Conservation (phyloP, 2,329 filamentous ascomycete species). For the Alternaria brassicae region DNA sequence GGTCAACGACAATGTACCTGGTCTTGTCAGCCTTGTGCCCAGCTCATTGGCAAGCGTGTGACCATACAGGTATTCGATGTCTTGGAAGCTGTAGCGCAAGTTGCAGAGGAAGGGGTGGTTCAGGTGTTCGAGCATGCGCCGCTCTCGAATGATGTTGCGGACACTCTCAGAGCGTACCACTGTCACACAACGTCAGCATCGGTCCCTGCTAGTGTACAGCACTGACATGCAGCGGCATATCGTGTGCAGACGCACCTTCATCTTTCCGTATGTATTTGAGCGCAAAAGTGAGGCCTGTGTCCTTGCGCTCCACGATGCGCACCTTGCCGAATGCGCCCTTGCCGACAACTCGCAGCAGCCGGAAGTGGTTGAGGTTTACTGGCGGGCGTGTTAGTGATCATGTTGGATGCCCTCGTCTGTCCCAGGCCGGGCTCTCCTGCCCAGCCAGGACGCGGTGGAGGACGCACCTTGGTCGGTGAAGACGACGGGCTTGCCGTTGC, state of each 20-base stretch:
- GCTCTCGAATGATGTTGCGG: slow-evolving; percentile 95
- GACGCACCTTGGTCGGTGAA: slow-evolving; percentile 87
- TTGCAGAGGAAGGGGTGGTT: slow-evolving; percentile 99
- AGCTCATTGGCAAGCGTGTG: background rate
- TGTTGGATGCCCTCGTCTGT: background rate
- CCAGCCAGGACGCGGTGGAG: background rate
- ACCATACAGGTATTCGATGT: slow-evolving; percentile 95
- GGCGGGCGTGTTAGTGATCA: slow-evolving; percentile 23
- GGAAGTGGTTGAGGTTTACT: slow-evolving; percentile 99
- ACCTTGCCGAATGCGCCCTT: slow-evolving; percentile 99
- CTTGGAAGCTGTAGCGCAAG: slow-evolving; percentile 97
- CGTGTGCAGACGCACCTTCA: slow-evolving; percentile 71
- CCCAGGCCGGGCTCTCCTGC: background rate
- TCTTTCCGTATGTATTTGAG: slow-evolving; percentile 99
- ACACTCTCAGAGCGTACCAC: slow-evolving; percentile 98
- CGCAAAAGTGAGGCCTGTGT: slow-evolving; percentile 91
- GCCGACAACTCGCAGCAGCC: slow-evolving; percentile 90
- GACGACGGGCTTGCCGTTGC: slow-evolving; percentile 90
- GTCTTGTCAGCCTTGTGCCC: slow-evolving; percentile 20
- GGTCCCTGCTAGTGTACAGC: slow-evolving; percentile 10
- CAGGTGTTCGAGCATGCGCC: slow-evolving; percentile 96
- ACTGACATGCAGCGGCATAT: slow-evolving; percentile 1
- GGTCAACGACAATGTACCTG: slow-evolving; percentile 90
- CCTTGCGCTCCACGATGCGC: slow-evolving; percentile 96
- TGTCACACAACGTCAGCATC: slow-evolving; percentile 54